Evolutionary conservation across 371 early-diverging fungal species (phyloP).

Genomic region (Mucor ambiguus): DNA sequence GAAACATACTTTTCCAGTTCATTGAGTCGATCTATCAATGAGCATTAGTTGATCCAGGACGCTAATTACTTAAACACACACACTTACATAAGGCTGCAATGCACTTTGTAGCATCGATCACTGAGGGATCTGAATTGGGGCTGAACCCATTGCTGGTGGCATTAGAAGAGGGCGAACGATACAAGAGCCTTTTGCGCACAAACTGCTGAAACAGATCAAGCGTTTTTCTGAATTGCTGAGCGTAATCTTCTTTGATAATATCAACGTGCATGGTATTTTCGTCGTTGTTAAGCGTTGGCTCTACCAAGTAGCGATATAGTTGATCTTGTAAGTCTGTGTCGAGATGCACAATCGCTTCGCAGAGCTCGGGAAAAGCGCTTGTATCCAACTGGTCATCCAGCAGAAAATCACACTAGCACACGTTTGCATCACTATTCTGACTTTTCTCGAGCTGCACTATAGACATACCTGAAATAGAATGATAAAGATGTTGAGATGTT

Average conservation of each 20-base stretch:
- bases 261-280: constrained; percentile 10
- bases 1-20: constrained; percentile 45
- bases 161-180: constrained; percentile 3
- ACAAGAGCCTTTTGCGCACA: constrained; percentile 21
- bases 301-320: constrained; percentile 29
- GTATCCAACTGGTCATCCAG: constrained; percentile 2
- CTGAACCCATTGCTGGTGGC: constrained; percentile 14
- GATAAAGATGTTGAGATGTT: constrained; percentile 31
- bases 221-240: constrained; percentile 8
- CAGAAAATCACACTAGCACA: background rate
- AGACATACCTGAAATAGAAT: constrained; percentile 39
- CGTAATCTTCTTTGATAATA: constrained; percentile 1
- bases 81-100: constrained; percentile 49
- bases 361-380: constrained; percentile 30
- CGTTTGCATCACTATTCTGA: background rate
- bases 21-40: constrained; percentile 48
- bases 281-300: constrained; percentile 7
- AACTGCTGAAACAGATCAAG: constrained; percentile 31
- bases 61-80: background rate
- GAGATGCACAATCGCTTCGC: constrained; percentile 30
- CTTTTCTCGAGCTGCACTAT: too few relatives aligned
- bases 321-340: constrained; percentile 21
- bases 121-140: constrained; percentile 43
- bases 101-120: constrained; percentile 49
- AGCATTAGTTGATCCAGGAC: background rate